Percentiles rank a stretch among this genome's conserved stretches.
phyloP scores from a whole-genome alignment of 768 basidiomycete species.

The Naematelia aurantialba region DNA sequence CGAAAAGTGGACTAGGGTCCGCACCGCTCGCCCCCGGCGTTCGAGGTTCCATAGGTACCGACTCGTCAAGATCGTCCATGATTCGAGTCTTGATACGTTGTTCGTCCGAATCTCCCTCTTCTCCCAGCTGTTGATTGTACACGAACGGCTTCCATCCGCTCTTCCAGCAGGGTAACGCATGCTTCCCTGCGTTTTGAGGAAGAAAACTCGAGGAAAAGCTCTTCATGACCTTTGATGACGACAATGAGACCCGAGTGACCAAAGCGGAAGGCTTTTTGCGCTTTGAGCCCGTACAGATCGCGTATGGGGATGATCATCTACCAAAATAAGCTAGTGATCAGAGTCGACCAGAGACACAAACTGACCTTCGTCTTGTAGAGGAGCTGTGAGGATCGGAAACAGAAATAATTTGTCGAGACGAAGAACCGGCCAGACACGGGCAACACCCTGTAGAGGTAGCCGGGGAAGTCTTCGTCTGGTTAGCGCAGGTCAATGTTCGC shows the following conservation, averaged over 20 bases:
- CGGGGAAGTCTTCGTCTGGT: slow-evolving; percentile 71
- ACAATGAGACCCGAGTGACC: slow-evolving; percentile 84
- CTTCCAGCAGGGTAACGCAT: slow-evolving; percentile 70
- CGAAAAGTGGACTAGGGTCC: slow-evolving; percentile 72
- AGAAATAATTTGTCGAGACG: slow-evolving; percentile 87
- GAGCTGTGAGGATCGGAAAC: slow-evolving; percentile 85
- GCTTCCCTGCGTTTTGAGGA: slow-evolving; percentile 74
- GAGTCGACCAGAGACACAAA: slow-evolving; percentile 10
- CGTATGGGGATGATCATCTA: slow-evolving; percentile 93
- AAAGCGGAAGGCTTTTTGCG: slow-evolving; percentile 80
- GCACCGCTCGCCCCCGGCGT: background rate
- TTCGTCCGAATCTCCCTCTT: slow-evolving; percentile 16
- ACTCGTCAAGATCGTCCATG: slow-evolving; percentile 75
- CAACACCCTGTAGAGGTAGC: slow-evolving; percentile 82
- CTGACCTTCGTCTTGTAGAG: slow-evolving; percentile 78
- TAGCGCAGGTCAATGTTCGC: background rate
- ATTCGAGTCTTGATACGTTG: slow-evolving; percentile 64
- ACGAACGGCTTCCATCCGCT: slow-evolving; percentile 71
- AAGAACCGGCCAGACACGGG: slow-evolving; percentile 84
- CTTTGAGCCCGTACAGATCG: slow-evolving; percentile 79
- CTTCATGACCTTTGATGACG: slow-evolving; percentile 92
- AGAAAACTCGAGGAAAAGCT: slow-evolving; percentile 92
- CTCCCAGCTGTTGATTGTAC: slow-evolving; percentile 49
- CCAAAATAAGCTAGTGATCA: background rate
- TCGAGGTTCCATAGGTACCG: slow-evolving; percentile 31